Base-by-base conservation (phyloP, 2,329 filamentous ascomycete species). In the Penicillium crustosum region DNA sequence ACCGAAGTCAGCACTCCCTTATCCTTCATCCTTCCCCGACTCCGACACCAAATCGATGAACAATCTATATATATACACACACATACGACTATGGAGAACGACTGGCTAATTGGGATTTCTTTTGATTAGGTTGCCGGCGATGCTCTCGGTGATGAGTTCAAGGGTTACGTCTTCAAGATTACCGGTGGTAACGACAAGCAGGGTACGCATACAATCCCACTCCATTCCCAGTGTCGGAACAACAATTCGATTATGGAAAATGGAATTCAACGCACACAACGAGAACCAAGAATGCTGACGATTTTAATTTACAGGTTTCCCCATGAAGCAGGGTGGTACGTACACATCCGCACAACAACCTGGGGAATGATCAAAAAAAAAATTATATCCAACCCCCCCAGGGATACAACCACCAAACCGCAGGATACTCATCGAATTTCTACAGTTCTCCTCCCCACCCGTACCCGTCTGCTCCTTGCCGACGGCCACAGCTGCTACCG, bases 111-210 rank as follows among this genome's bases (percentile, higher is more conserved):
- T 68, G 62, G 67, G 61, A 58, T 64, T 60, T 64, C 60, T 63
- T 69, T 61, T 49, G 49, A 68, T 64, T 73, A 97, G 84, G 90
- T 99, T 73, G 82, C 90, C 73, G 94, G 89, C 76, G 95, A 99
- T 84, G 89, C 88, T 78, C 86, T 99, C 76, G 94, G 94, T 77
- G 93, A 97, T 78, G 94, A 99, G 84, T 99, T 96, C 90, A 97
- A 97, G 87, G 94, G 94, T 82, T 99, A 99, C 86, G 89, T 99
- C 85, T 92, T 99, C 89, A 89, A 88, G 80, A 97, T 99, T 85
- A 99, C 94, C 75, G 95, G 94, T 78, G 94, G 95, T 79, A 99
- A 99, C 90, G 94, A 99, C 90, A 99, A 99, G 91, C 95, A 99
- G 87, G 94, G 75, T 77, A 76, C 65, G 73, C 55, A 57, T 43